Evolutionary conservation across 2,329 filamentous ascomycete genomes (phyloP).

Genomic region (Pyricularia pennisetigena): DNA sequence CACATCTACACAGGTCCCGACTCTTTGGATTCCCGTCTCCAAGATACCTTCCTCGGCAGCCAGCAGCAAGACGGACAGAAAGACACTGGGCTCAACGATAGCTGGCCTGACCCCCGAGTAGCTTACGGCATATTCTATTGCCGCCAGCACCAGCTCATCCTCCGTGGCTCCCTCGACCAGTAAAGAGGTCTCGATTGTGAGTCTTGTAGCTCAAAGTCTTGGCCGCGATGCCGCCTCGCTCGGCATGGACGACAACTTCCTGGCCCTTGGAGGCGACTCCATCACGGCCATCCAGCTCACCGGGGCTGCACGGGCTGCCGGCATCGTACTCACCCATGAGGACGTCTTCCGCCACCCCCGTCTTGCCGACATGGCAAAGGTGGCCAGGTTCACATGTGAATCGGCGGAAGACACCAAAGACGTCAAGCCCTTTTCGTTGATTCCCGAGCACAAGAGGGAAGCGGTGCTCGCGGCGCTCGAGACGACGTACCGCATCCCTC

Average conservation of each 20-base stretch:
- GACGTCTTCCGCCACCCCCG: neutral
- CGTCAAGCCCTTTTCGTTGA: neutral
- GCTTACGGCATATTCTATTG: constrained; percentile 4
- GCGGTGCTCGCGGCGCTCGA: neutral
- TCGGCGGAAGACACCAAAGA: neutral
- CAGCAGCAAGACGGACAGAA: constrained; percentile 15
- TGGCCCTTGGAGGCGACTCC: constrained; percentile 26
- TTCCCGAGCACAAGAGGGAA: neutral
- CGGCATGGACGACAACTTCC: constrained; percentile 17
- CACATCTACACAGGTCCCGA: constrained; percentile 13
- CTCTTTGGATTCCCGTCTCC: constrained; percentile 13
- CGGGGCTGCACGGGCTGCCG: neutral
- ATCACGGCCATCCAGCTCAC: constrained; percentile 29
- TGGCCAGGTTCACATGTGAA: neutral
- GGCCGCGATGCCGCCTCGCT: constrained; percentile 11
- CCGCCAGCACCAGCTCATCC: constrained; percentile 4
- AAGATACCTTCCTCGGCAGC: constrained; percentile 12
- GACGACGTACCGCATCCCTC: neutral
- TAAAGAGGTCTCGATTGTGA: constrained; percentile 9
- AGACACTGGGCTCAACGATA: neutral
- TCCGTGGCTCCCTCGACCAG: constrained; percentile 6
- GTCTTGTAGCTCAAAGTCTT: constrained; percentile 7
- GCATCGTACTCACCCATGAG: neutral
- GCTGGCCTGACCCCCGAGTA: neutral
- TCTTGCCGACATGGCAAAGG: neutral